A percentile compares a stretch with the other conserved stretches of the same genome.
Evolutionary conservation across 2,329 filamentous ascomycete genomes (phyloP).

Genomic region (Podosphaera xanthii): DNA sequence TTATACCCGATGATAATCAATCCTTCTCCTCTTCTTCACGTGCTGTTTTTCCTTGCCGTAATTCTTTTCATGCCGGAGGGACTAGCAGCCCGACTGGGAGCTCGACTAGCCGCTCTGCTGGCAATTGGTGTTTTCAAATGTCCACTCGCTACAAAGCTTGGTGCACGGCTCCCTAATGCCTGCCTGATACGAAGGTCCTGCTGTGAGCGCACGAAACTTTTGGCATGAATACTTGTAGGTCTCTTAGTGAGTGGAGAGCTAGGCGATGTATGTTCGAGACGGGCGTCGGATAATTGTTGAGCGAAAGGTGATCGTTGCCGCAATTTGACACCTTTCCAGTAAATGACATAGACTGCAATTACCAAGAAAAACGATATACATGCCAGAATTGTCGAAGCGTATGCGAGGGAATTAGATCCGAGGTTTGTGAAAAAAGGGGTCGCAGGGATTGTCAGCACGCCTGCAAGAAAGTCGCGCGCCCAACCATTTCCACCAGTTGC

Average conservation of each 20-base stretch:
- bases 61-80: neutral
- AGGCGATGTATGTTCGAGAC: constrained; percentile 3
- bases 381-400: constrained; percentile 36
- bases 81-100: neutral
- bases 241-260: constrained; percentile 5
- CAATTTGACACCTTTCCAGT: constrained; percentile 37
- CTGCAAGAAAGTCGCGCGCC: constrained; percentile 49
- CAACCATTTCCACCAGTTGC: constrained; percentile 59
- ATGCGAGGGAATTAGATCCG: constrained; percentile 28
- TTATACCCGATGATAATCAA: no score
- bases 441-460: constrained; percentile 45
- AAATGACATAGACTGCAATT: constrained; percentile 40
- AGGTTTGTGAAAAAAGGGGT: constrained; percentile 41
- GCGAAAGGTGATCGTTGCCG: constrained; percentile 41
- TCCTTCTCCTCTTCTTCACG: neutral
- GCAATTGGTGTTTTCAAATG: constrained; percentile 4
- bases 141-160: constrained; percentile 5
- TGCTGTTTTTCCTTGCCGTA: neutral
- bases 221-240: constrained; percentile 6
- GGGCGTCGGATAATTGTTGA: constrained; percentile 28
- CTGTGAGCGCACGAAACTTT: constrained; percentile 10
- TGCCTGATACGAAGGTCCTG: constrained; percentile 11
- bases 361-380: constrained; percentile 38
- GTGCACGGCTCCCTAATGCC: constrained; percentile 7
- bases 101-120: constrained; percentile 4